Evolutionary conservation across 352 stramenopile species (phyloP).

Genomic region (Phytophthora cactorum): DNA sequence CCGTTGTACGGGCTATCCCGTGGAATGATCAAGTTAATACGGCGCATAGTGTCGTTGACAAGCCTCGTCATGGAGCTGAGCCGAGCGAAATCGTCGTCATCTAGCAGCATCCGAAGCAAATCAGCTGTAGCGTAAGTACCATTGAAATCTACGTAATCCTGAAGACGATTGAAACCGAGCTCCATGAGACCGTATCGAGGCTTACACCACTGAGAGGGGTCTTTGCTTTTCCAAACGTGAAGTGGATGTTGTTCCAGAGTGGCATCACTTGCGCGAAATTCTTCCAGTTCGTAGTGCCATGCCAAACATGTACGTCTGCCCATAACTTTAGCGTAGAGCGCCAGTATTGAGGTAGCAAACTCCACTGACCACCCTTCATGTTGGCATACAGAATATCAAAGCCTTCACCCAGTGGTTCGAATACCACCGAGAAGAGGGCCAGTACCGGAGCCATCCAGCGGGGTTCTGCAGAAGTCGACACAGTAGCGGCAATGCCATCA

Average conservation of each 20-base stretch:
- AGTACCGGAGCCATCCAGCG: neutral
- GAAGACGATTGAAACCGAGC: too few species aligned
- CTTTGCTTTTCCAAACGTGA: conserved; percentile 5
- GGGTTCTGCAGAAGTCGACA: neutral
- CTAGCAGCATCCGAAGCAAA: too few species aligned
- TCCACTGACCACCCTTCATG: conserved; percentile 5
- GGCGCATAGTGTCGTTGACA: too few species aligned
- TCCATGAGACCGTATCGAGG: too few species aligned
- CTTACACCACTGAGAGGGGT: neutral
- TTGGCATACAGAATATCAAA: conserved; percentile 3
- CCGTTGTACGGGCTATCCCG: too few species aligned
- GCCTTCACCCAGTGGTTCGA: neutral
- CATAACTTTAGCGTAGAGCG: neutral
- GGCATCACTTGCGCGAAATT: conserved; percentile 1
- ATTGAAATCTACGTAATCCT: too few species aligned
- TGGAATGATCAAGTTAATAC: too few species aligned
- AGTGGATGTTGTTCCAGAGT: conserved; percentile 16
- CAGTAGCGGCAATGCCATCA: neutral
- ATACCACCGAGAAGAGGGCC: neutral
- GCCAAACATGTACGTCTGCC: too few species aligned
- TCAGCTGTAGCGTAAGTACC: too few species aligned
- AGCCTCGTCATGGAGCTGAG: too few species aligned
- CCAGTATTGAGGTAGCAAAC: neutral
- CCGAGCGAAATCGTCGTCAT: too few species aligned
- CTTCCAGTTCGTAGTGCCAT: conserved; percentile 1